Evolutionary conservation across 352 stramenopile species (phyloP).

Genomic region (Globisporangium irregulare): DNA sequence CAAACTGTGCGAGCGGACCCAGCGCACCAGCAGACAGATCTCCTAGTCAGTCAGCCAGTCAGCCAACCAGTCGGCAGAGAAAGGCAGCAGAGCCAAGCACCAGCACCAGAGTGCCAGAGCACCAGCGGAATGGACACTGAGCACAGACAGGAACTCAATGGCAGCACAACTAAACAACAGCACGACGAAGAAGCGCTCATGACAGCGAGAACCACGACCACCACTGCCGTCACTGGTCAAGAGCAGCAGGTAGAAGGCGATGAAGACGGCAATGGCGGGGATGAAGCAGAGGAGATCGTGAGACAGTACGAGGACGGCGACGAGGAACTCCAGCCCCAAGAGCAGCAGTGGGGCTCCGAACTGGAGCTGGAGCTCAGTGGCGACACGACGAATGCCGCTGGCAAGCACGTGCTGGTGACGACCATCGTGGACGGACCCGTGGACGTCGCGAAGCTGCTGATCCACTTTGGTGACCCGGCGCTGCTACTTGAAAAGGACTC

Average conservation of each 20-base stretch:
- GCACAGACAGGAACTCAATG: not conserved
- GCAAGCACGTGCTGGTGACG: conserved; percentile 15
- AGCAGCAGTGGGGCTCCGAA: not conserved
- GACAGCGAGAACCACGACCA: not conserved
- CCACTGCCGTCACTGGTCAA: not conserved
- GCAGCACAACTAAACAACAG: not conserved
- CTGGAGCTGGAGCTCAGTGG: conserved; percentile 4
- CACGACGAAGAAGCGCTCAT: not conserved
- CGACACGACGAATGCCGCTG: not conserved
- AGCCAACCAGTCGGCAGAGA: not conserved
- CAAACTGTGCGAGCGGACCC: not conserved
- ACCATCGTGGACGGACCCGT: conserved; percentile 16
- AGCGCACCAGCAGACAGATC: not conserved
- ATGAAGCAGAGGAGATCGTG: conserved; percentile 7
- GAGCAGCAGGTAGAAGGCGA: not conserved
- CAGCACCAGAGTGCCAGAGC: not conserved
- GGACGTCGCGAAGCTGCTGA: conserved; percentile 18
- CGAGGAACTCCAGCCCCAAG: conserved; percentile 6
- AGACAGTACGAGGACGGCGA: conserved; percentile 2
- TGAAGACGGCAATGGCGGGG: not conserved
- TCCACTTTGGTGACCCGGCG: conserved; percentile 18
- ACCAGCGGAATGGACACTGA: conserved; percentile 6
- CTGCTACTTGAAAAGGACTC: conserved; percentile 14
- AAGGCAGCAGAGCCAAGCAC: not conserved
- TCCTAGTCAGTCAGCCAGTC: not conserved